Percentiles rank a stretch among this genome's conserved stretches.
Evolutionary conservation across 108 stramenopile genomes (phyloP).

Genomic region (Chaetoceros muelleri): DNA sequence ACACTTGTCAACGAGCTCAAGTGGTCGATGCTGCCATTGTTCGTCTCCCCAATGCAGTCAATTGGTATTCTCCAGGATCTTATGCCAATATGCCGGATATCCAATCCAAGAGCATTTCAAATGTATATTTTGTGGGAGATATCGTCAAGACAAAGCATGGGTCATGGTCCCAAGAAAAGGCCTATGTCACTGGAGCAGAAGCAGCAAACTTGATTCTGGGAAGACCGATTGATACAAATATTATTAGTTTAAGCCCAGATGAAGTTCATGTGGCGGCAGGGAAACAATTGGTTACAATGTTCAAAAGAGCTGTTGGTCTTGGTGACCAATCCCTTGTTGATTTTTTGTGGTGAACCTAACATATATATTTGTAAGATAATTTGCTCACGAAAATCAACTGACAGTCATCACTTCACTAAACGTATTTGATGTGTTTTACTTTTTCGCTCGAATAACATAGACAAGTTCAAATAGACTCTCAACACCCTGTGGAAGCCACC

Average conservation of each 20-base stretch:
- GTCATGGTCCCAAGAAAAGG: constrained; percentile 81
- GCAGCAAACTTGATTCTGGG: constrained; percentile 50
- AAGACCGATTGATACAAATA: constrained; percentile 8
- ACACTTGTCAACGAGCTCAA: constrained; percentile 17
- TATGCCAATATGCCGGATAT: constrained; percentile 52
- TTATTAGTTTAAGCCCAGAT: constrained; percentile 46
- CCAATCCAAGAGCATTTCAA: constrained; percentile 28
- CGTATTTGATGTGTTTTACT: constrained; percentile 1
- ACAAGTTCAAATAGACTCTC: constrained; percentile 23
- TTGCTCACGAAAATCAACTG: background rate
- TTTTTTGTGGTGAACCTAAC: constrained; percentile 35
- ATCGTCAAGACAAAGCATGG: constrained; percentile 62
- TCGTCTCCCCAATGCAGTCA: constrained; percentile 48
- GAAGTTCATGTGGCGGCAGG: constrained; percentile 66
- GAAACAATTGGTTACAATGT: constrained; percentile 11
- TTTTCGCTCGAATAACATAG: constrained; percentile 20
- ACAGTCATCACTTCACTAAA: no score
- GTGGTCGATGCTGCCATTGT: constrained; percentile 60
- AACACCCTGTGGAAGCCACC: constrained; percentile 30
- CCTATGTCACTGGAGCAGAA: constrained; percentile 70
- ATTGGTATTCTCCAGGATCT: constrained; percentile 65
- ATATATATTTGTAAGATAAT: background rate
- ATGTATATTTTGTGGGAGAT: constrained; percentile 69
- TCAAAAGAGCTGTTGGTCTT: constrained; percentile 18
- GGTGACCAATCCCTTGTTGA: constrained; percentile 35